Percentiles rank a stretch among this genome's conserved stretches.
Evolutionary conservation across 768 basidiomycete species (phyloP).

Genomic region (Boletus subcaerulescens): DNA sequence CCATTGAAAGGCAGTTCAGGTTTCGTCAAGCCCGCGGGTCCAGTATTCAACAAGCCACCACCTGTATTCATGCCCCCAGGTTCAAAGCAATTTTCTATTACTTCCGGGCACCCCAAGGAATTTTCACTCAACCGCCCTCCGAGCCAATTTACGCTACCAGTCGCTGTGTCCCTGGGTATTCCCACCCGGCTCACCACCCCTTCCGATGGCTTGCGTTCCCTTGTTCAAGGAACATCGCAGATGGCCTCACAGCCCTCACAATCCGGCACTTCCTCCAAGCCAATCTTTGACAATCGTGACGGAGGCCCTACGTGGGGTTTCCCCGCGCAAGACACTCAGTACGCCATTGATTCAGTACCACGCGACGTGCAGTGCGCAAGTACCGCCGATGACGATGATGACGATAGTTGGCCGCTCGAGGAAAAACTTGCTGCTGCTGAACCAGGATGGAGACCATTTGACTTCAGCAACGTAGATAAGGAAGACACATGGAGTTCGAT

Average conservation of each 20-base stretch:
- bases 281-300: constrained; percentile 47
- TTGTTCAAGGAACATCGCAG: constrained; percentile 31
- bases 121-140: constrained; percentile 35
- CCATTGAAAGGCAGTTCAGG: constrained; percentile 27
- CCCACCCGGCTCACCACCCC: constrained; percentile 33
- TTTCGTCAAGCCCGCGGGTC: constrained; percentile 38
- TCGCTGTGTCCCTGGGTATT: constrained; percentile 46
- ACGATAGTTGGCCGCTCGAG: constrained; percentile 75
- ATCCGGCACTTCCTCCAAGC: constrained; percentile 50
- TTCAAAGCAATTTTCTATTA: constrained; percentile 11
- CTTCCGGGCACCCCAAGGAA: constrained; percentile 26
- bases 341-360: constrained; percentile 40
- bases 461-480: constrained; percentile 52
- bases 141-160: constrained; percentile 41
- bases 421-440: constrained; percentile 56
- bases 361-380: constrained; percentile 1
- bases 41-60: constrained; percentile 58
- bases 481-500: constrained; percentile 75
- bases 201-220: constrained; percentile 12
- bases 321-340: constrained; percentile 58
- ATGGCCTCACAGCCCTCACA: constrained; percentile 51
- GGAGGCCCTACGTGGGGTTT: constrained; percentile 53
- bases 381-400: constrained; percentile 41
- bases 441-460: constrained; percentile 60
- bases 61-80: constrained; percentile 27